phyloP scores from a whole-genome alignment of 176 grass and related monocot genomes.

The Oryza australiensis region DNA sequence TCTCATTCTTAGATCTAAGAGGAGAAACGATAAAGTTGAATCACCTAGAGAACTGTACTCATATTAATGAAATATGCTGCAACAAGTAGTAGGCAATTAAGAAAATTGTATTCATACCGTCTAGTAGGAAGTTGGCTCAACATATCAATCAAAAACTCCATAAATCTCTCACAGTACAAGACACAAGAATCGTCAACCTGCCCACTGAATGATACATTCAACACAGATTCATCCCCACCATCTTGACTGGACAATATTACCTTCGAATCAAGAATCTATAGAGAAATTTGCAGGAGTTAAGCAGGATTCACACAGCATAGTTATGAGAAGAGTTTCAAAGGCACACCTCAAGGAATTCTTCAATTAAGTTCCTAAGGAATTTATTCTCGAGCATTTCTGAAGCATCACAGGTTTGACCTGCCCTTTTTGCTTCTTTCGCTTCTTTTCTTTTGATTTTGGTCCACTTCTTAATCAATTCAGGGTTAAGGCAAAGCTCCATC shows the following conservation, averaged over 20 bases:
- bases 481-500: conserved; percentile 94
- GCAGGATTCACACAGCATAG: conserved; percentile 19
- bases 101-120: conserved; percentile 47
- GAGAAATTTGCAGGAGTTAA: conserved; percentile 20
- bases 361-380: conserved; percentile 80
- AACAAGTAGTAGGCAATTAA: conserved; percentile 19
- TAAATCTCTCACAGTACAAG: conserved; percentile 97
- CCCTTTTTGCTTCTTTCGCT: conserved; percentile 82
- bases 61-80: conserved; percentile 8
- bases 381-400: conserved; percentile 69
- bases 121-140: conserved; percentile 98
- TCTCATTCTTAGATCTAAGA: conserved; percentile 21
- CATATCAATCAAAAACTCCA: conserved; percentile 99
- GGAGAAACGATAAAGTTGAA: neutral
- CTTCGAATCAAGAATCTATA: conserved; percentile 87
- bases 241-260: conserved; percentile 57
- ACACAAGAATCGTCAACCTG: conserved; percentile 83
- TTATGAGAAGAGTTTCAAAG: conserved; percentile 17
- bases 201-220: conserved; percentile 49
- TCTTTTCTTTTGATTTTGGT: conserved; percentile 89
- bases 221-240: conserved; percentile 43
- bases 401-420: conserved; percentile 46
- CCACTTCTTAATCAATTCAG: conserved; percentile 95
- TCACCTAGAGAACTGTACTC: neutral
- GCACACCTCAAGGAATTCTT: conserved; percentile 93